Conservation (phyloP, 208 protist species). For the Trypanosoma lewisi region DNA sequence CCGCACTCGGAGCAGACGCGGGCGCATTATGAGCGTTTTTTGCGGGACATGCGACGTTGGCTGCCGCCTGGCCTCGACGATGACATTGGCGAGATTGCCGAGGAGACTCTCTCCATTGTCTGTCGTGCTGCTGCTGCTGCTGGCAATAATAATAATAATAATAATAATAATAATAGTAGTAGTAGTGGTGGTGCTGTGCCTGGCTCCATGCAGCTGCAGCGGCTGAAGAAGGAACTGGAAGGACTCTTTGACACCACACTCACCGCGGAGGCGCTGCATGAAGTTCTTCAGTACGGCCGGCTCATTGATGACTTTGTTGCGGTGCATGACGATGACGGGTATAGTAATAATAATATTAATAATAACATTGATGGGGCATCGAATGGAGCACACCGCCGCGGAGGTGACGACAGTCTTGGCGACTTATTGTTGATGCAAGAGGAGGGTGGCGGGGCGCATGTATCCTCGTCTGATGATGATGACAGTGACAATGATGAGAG, state of each 20-base stretch:
- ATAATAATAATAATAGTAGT: too few relatives aligned
- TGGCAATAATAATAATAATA: too few relatives aligned
- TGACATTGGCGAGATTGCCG: slow-evolving; percentile 73
- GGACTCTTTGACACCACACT: slow-evolving; percentile 64
- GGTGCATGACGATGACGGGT: slow-evolving; percentile 1
- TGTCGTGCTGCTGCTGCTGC: slow-evolving; percentile 40
- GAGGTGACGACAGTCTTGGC: slow-evolving; percentile 18
- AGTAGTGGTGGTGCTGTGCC: slow-evolving; percentile 10
- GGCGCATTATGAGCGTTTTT: slow-evolving; percentile 76
- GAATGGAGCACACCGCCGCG: not conserved
- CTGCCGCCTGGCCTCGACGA: slow-evolving; percentile 76
- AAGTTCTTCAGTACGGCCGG: slow-evolving; percentile 64
- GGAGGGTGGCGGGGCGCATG: slow-evolving; percentile 8
- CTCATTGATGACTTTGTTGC: slow-evolving; percentile 87
- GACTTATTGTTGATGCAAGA: slow-evolving; percentile 24
- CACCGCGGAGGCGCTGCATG: slow-evolving; percentile 56
- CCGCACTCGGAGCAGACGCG: slow-evolving; percentile 74
- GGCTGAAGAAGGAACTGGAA: slow-evolving; percentile 50
- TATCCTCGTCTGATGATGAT: too few relatives aligned
- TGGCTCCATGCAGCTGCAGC: slow-evolving; percentile 38
- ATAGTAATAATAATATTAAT: not conserved
- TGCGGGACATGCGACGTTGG: slow-evolving; percentile 74
- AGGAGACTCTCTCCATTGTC: slow-evolving; percentile 71
- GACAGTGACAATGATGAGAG: slow-evolving; percentile 33
- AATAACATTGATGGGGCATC: too few relatives aligned